Conservation (phyloP, 2,329 filamentous ascomycete species). For the Pleoardoris graminearum region DNA sequence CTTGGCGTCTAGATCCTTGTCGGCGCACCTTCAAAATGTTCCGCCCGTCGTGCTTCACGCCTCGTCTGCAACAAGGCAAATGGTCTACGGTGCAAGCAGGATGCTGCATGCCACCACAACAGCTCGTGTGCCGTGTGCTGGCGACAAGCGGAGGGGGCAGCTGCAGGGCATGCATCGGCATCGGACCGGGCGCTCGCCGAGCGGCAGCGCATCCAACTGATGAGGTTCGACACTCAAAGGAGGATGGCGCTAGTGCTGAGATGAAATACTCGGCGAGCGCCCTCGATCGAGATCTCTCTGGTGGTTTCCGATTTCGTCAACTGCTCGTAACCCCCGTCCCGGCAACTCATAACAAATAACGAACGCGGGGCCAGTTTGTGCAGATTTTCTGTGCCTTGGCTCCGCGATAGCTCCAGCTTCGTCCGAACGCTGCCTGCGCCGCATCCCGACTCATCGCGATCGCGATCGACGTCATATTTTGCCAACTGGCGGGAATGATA, state of each 20-base stretch:
- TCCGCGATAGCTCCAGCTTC: neutral
- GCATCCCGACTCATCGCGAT: conserved; percentile 12
- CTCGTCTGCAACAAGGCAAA: neutral
- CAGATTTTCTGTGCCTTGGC: neutral
- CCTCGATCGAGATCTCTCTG: neutral
- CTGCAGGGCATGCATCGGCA: conserved; percentile 1
- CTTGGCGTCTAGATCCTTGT: neutral
- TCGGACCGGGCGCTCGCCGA: neutral
- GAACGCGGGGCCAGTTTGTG: neutral
- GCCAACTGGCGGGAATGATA: conserved; percentile 4
- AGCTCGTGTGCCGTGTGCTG: neutral
- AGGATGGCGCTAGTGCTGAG: neutral
- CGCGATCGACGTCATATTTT: conserved; percentile 17
- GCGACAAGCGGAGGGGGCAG: neutral
- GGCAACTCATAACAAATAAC: neutral
- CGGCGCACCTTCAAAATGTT: too few species aligned
- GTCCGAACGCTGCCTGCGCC: neutral
- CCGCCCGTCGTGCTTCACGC: neutral
- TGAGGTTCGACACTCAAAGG: neutral
- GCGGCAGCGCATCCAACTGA: neutral
- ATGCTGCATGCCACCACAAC: neutral
- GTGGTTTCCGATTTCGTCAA: neutral
- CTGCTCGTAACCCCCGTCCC: neutral
- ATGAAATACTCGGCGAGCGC: neutral
- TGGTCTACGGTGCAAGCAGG: too few species aligned